Conservation (phyloP, 2,329 filamentous ascomycete genomes). For the Truncatella angustata region DNA sequence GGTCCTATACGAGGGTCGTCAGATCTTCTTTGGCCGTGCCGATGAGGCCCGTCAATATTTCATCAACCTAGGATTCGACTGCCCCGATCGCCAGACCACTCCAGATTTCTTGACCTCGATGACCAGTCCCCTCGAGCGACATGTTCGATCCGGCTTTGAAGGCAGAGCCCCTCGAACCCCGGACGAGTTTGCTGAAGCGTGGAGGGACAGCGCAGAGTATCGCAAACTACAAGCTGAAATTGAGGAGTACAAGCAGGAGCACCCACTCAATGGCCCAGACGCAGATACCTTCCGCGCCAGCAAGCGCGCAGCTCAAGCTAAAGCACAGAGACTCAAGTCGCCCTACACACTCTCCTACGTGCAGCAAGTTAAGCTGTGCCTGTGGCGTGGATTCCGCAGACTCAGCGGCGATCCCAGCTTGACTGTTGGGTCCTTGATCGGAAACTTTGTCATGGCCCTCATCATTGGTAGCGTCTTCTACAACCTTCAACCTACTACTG, state of each 20-base stretch:
- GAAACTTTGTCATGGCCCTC: conserved; percentile 71
- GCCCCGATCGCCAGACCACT: conserved; percentile 61
- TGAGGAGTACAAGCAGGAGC: conserved; percentile 47
- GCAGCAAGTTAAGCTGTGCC: conserved; percentile 17
- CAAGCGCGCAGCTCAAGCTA: conserved; percentile 50
- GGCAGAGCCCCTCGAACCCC: conserved; percentile 53
- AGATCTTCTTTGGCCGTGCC: conserved; percentile 61
- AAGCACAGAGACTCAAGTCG: conserved; percentile 17
- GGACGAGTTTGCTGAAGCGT: conserved; percentile 56
- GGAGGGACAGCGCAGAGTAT: conserved; percentile 53
- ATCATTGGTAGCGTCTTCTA: conserved; percentile 78
- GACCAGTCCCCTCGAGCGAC: conserved; percentile 55
- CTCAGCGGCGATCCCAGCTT: conserved; percentile 17
- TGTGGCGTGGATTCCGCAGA: conserved; percentile 17
- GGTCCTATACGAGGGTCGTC: conserved; percentile 56
- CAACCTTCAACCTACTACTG: conserved; percentile 61
- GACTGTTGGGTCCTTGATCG: conserved; percentile 54
- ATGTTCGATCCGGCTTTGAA: conserved; percentile 52
- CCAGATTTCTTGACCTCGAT: conserved; percentile 71
- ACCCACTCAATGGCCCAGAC: conserved; percentile 51
- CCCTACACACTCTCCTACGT: conserved; percentile 20
- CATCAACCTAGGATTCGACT: conserved; percentile 62
- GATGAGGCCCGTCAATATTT: conserved; percentile 62
- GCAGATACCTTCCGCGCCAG: conserved; percentile 51
- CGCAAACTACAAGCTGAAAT: conserved; percentile 49